These are phyloP conservation scores for Ganoderma resinaceum DNA, from an alignment of 1,284 basidiomycete genomes.

Conservation along the genomic window DNA sequence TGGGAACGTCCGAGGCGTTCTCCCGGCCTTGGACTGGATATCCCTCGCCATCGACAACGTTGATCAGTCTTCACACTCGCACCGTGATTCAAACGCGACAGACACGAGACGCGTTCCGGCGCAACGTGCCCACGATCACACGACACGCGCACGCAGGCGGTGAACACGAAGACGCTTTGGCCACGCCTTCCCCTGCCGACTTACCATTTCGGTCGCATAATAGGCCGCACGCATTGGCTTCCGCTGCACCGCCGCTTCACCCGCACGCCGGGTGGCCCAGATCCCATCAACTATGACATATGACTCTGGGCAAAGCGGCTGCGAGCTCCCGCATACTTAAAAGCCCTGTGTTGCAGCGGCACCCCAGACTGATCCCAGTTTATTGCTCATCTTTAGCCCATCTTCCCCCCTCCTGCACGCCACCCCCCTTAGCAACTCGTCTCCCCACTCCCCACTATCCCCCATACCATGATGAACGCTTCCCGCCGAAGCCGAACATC, in stretches of 20 bases:
- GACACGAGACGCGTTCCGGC: background rate
- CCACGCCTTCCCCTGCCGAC: background rate
- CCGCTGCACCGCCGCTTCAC: slow-evolving; percentile 5
- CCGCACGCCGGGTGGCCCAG: slow-evolving; percentile 2
- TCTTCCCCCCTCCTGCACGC: background rate
- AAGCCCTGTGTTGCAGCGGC: background rate
- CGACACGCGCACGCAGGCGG: background rate
- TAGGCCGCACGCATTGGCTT: slow-evolving; percentile 2
- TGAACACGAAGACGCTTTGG: slow-evolving; percentile 1
- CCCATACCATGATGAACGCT: background rate
- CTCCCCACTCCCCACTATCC: background rate
- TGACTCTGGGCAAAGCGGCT: slow-evolving; percentile 8
- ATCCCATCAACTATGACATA: slow-evolving; percentile 2
- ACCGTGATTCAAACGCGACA: background rate
- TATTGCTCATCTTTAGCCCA: background rate
- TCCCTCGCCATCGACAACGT: background rate
- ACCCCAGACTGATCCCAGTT: background rate
- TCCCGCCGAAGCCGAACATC: background rate
- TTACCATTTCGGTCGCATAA: slow-evolving; percentile 1
- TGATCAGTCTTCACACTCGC: slow-evolving; percentile 3
- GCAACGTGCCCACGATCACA: slow-evolving; percentile 6
- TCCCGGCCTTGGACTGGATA: background rate
- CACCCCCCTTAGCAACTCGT: background rate
- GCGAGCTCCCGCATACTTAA: slow-evolving; percentile 4
- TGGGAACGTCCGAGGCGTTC: background rate